A percentile compares a stretch with the other conserved stretches of the same genome.
Conservation (phyloP, 805 yeast genomes). For the Blastobotrys parvus region DNA sequence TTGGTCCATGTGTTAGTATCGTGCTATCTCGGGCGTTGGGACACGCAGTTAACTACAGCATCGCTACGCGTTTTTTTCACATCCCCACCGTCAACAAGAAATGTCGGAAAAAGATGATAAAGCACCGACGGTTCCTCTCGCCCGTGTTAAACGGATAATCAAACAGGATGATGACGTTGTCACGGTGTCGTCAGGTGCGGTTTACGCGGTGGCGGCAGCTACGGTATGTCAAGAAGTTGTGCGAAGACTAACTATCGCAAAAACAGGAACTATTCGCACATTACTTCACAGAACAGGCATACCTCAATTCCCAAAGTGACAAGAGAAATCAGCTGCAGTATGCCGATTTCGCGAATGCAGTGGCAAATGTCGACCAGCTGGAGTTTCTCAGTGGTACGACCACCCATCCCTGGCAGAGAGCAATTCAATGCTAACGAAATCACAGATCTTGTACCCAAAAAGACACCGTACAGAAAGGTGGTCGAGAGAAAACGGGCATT, state of each 20-base stretch:
- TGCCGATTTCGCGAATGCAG: slow-evolving; percentile 61
- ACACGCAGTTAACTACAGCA: too few relatives aligned
- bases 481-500: slow-evolving; percentile 6
- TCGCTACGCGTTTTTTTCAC: neutral
- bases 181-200: slow-evolving; percentile 61
- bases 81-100: neutral
- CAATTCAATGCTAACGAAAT: neutral
- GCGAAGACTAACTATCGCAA: too few relatives aligned
- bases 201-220: slow-evolving; percentile 69
- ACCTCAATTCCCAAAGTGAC: slow-evolving; percentile 52
- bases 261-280: slow-evolving; percentile 52
- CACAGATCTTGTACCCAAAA: slow-evolving; percentile 47
- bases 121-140: slow-evolving; percentile 40
- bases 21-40: neutral
- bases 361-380: slow-evolving; percentile 48
- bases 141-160: slow-evolving; percentile 62
- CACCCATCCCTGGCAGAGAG: too few relatives aligned
- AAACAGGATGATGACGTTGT: slow-evolving; percentile 68
- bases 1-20: too few relatives aligned
- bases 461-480: slow-evolving; percentile 19
- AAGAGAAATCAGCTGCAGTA: slow-evolving; percentile 64
- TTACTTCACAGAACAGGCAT: slow-evolving; percentile 63
- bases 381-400: slow-evolving; percentile 44
- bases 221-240: slow-evolving; percentile 26
- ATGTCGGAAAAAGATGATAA: neutral